These are phyloP conservation scores for Letharia columbiana DNA, from an alignment of 495 filamentous ascomycete genomes.

Conservation along the genomic window DNA sequence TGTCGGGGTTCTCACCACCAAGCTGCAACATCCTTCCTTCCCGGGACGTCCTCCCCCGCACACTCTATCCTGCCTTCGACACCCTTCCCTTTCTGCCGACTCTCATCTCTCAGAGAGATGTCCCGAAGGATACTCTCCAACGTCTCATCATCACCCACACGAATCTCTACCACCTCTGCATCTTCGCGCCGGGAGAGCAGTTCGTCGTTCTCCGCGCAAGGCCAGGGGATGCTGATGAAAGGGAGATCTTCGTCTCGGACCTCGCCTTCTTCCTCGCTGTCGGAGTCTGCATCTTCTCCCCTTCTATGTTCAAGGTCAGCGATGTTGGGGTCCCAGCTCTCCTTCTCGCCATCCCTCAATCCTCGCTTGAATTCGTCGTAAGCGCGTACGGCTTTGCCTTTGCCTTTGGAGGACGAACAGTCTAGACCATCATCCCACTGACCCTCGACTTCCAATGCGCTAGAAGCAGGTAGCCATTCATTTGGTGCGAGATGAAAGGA, in stretches of 20 bases:
- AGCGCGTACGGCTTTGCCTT: constrained; percentile 1
- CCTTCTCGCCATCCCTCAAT: background rate
- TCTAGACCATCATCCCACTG: constrained; percentile 2
- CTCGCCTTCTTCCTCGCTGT: background rate
- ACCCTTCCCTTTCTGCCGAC: background rate
- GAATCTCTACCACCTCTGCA: constrained; percentile 6
- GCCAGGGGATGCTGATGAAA: constrained; percentile 5
- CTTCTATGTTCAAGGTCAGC: background rate
- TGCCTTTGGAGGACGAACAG: constrained; percentile 11
- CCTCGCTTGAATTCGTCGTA: constrained; percentile 3
- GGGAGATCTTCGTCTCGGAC: background rate
- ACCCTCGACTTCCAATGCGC: background rate
- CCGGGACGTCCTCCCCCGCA: background rate
- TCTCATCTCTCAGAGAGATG: background rate
- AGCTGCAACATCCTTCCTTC: background rate
- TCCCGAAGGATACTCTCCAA: constrained; percentile 6
- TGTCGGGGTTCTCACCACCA: background rate
- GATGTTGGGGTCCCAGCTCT: background rate
- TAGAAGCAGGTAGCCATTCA: background rate
- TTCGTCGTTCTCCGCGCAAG: background rate
- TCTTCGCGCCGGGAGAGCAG: background rate
- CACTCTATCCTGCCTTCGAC: background rate
- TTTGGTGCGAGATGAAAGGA: background rate
- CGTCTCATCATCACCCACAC: constrained; percentile 10
- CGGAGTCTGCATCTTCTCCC: background rate